Base-by-base conservation (phyloP, 495 filamentous ascomycete genomes). In the Aspergillus saccharolyticus region DNA sequence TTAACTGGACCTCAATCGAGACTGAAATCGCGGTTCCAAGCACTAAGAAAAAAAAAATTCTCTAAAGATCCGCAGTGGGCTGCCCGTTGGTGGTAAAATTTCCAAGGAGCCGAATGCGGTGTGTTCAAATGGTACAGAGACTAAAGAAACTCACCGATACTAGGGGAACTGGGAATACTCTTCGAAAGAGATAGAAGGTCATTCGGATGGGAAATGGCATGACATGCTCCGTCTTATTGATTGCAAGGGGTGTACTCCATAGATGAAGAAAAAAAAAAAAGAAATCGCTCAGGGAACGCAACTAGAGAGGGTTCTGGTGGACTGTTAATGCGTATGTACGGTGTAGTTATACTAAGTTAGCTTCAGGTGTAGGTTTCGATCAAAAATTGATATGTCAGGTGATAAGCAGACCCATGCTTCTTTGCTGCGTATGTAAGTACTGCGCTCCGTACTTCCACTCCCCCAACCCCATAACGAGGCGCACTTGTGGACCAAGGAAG, bases 1-100 rank as follows among this genome's bases (percentile, higher is more conserved):
- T 28, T 4, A 28, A 39, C 33, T 12, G 33, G 12, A 39, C 7
- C 33, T 20, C 44, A 12, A 46, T 46, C 9, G 18, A 22, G 18
- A 12, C 17, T 0, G 15, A 15, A 46, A 46, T 22, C 44, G 7
- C 9, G 44, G 44, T 20, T 46, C 44, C n/a, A 1, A 46, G 21
- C 3, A 46, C 44, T 12, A 15, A 39, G 10, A 15, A 15, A 39
- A 17, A 57, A 52, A 22, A 39, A 56, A 55, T 47, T 24, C 50
- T 50, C 55, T 39, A 49, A 39, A 60, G 63, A 58, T 66, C 63
- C 63, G 63, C 63, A 61, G 63, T 66, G 63, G 63, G 55, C 45
- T 65, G n/a, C n/a, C n/a, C n/a, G n/a, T n/a, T n/a, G n/a, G n/a
- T n/a, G 48, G 33, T 53, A 42, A 57, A 42, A 57, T 52, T 60